Conservation (phyloP, 1,284 basidiomycete genomes). For the Phellinidium pouzarii region DNA sequence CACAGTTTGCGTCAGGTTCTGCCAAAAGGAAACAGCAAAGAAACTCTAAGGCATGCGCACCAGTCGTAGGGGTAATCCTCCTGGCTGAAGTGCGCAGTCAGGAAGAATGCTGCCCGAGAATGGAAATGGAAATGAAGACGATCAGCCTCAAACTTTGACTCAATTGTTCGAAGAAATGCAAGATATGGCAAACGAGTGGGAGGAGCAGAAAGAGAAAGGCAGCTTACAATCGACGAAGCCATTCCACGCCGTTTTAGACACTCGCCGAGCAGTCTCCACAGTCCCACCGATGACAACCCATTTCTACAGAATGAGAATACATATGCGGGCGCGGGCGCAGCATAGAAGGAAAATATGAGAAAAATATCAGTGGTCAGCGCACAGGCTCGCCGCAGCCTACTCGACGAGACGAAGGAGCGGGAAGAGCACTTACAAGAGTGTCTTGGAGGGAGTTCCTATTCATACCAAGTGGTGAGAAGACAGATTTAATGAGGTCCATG, state of each 20-base stretch:
- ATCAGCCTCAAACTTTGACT: conserved; percentile 1
- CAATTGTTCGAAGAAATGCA: conserved; percentile 7
- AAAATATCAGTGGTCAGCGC: too few relatives aligned
- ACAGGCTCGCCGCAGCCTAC: too few relatives aligned
- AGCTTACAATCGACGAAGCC: conserved; percentile 76
- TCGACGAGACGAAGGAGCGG: too few relatives aligned
- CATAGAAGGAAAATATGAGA: too few relatives aligned
- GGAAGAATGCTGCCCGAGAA: conserved; percentile 61
- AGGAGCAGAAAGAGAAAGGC: background rate
- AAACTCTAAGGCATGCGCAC: conserved; percentile 34
- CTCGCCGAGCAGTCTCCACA: conserved; percentile 66
- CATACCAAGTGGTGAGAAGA: conserved; percentile 51
- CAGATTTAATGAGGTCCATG: conserved; percentile 59
- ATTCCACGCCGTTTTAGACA: conserved; percentile 76
- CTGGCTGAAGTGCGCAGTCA: conserved; percentile 79
- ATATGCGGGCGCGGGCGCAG: too few relatives aligned
- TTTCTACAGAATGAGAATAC: too few relatives aligned
- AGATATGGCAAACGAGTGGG: background rate
- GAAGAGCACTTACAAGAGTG: conserved; percentile 47
- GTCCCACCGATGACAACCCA: conserved; percentile 74
- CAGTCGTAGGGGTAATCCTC: conserved; percentile 83
- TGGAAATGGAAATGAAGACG: conserved; percentile 6
- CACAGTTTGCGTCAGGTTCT: conserved; percentile 9
- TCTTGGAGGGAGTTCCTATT: conserved; percentile 54
- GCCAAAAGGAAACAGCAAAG: background rate